phyloP scores from a whole-genome alignment of 805 yeast genomes.

The Nakazawaea ishiwadae region DNA sequence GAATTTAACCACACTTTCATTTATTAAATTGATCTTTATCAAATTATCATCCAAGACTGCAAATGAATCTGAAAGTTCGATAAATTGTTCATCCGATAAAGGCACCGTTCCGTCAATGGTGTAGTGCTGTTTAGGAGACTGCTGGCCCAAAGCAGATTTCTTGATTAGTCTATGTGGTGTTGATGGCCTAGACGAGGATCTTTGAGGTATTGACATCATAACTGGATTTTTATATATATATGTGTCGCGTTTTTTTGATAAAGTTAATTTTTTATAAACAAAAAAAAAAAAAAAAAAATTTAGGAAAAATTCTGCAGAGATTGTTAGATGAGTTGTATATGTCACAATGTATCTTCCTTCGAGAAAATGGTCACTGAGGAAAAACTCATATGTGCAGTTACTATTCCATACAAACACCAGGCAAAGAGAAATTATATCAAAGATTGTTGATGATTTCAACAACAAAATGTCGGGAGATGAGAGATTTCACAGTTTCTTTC shows the following conservation, averaged over 20 bases:
- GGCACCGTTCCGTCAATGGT: constrained; percentile 30
- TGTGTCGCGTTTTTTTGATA: too few relatives aligned
- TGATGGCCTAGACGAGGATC: constrained; percentile 12
- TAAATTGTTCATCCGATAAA: constrained; percentile 33
- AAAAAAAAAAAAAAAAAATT: neutral
- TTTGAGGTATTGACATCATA: neutral
- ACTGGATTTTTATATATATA: neutral
- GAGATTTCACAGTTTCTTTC: neutral
- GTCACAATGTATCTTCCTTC: too few relatives aligned
- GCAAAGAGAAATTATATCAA: neutral
- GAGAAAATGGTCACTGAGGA: too few relatives aligned
- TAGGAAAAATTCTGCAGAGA: neutral
- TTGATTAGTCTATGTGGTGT: constrained; percentile 18
- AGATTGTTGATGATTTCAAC: constrained; percentile 2
- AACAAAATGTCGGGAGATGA: neutral
- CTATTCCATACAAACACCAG: constrained; percentile 1
- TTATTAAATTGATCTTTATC: constrained; percentile 29
- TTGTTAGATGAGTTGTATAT: neutral
- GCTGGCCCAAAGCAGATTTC: constrained; percentile 25
- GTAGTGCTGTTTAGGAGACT: constrained; percentile 35
- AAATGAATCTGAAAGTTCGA: constrained; percentile 30
- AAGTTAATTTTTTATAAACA: neutral
- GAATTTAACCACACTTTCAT: constrained; percentile 30
- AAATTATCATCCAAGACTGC: constrained; percentile 32
- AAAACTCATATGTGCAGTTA: constrained; percentile 4